Evolutionary conservation across 2,329 filamentous ascomycete genomes (phyloP).

Genomic region (Fusarium nurragi): DNA sequence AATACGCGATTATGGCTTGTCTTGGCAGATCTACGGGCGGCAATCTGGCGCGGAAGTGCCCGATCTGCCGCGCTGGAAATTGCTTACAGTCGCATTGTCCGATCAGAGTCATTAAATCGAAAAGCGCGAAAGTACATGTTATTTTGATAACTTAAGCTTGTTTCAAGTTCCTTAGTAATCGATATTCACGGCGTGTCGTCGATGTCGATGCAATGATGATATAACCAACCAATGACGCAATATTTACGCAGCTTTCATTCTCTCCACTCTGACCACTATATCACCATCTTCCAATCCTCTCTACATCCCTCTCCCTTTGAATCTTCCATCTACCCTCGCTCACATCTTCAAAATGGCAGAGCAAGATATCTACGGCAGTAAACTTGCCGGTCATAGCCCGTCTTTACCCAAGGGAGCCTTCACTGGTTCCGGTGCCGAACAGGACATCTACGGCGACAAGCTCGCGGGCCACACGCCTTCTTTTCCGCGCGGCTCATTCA

Average conservation of each 20-base stretch:
- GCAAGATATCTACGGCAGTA: slow-evolving; percentile 3
- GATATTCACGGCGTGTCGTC: neutral
- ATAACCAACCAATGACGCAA: slow-evolving; percentile 29
- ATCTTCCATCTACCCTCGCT: neutral
- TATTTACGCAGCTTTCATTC: slow-evolving; percentile 8
- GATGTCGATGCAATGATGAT: slow-evolving; percentile 25
- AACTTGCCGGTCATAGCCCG: neutral
- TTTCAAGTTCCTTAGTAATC: neutral
- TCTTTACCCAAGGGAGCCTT: neutral
- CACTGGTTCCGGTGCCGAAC: neutral
- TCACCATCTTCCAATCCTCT: slow-evolving; percentile 2
- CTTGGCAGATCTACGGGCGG: too few relatives aligned
- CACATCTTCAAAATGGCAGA: slow-evolving; percentile 9
- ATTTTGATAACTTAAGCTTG: too few relatives aligned
- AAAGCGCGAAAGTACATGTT: too few relatives aligned
- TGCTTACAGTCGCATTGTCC: too few relatives aligned
- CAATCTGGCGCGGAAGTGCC: too few relatives aligned
- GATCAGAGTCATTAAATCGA: too few relatives aligned
- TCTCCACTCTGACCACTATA: slow-evolving; percentile 4
- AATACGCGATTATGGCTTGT: too few relatives aligned
- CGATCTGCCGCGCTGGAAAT: too few relatives aligned
- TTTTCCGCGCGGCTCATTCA: neutral
- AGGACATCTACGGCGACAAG: neutral
- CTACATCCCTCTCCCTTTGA: accelerated
- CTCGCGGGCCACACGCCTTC: neutral